Percentiles rank a stretch among this genome's conserved stretches.
Evolutionary conservation across 2,329 filamentous ascomycete genomes (phyloP).

Genomic region (Orbilia quercus): DNA sequence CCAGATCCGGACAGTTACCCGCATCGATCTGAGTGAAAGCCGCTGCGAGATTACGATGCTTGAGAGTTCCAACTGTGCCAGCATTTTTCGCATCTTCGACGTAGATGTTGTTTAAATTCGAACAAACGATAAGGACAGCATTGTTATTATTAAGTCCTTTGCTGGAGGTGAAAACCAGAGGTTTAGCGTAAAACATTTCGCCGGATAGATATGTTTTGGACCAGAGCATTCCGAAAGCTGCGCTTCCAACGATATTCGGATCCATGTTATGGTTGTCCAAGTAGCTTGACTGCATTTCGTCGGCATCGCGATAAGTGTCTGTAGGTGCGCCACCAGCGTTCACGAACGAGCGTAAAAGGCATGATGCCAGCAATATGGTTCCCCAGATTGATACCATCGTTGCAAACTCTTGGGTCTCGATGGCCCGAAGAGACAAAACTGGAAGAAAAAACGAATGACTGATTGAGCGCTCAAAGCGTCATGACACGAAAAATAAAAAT

Average conservation of each 20-base stretch:
- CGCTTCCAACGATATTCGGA: conserved; percentile 61
- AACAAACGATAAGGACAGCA: conserved; percentile 30
- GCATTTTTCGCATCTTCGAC: conserved; percentile 31
- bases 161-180: conserved; percentile 41
- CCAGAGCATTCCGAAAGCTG: conserved; percentile 62
- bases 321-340: conserved; percentile 55
- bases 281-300: conserved; percentile 63
- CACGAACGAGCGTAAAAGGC: conserved; percentile 19
- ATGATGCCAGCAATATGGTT: conserved; percentile 3
- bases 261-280: conserved; percentile 64
- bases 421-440: neutral
- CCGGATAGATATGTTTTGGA: conserved; percentile 26
- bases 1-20: conserved; percentile 36
- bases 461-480: neutral
- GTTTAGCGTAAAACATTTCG: conserved; percentile 39
- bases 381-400: conserved; percentile 18
- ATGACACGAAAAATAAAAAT: neutral
- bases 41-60: conserved; percentile 16
- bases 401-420: conserved; percentile 5
- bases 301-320: conserved; percentile 60
- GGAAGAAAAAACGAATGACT: conserved; percentile 5
- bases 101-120: conserved; percentile 39
- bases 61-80: conserved; percentile 9
- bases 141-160: conserved; percentile 40
- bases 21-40: conserved; percentile 22